These are phyloP conservation scores for Trichoderma koningiopsis DNA, from an alignment of 2,329 filamentous ascomycete species.

Conservation along the genomic window DNA sequence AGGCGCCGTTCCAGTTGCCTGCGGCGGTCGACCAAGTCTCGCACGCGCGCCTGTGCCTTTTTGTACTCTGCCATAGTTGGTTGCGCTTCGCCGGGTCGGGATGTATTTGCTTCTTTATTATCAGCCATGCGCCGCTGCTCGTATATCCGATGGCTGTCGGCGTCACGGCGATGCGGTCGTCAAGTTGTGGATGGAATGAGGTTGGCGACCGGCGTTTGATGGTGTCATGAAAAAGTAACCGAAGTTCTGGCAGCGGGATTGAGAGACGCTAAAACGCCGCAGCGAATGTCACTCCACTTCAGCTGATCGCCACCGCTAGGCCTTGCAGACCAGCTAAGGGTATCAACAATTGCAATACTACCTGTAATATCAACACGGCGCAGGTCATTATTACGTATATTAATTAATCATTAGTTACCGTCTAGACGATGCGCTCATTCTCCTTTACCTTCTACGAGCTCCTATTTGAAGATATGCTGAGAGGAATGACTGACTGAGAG, in stretches of 20 bases:
- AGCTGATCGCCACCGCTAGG: not conserved
- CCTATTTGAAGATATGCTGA: not conserved
- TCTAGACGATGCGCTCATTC: not conserved
- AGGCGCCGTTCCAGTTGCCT: constrained; percentile 43
- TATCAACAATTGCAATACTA: not conserved
- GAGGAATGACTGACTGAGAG: not conserved
- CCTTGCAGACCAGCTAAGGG: not conserved
- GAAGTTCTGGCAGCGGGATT: not conserved
- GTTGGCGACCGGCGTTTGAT: not conserved
- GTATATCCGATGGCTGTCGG: not conserved
- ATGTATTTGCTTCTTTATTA: constrained; percentile 34
- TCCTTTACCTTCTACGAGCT: too few species aligned
- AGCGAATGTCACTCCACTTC: not conserved
- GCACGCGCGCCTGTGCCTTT: constrained; percentile 52
- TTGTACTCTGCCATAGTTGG: constrained; percentile 51
- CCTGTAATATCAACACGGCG: not conserved
- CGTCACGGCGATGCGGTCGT: not conserved
- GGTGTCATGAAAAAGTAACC: constrained; percentile 3
- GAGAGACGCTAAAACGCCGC: constrained; percentile 6
- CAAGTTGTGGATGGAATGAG: constrained; percentile 1
- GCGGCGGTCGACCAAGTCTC: constrained; percentile 50
- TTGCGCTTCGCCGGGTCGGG: constrained; percentile 35
- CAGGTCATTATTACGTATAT: not conserved
- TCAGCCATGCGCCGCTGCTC: constrained; percentile 39
- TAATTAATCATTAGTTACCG: not conserved